phyloP scores from a whole-genome alignment of 441 rosid genomes.

The Breynia disticha region DNA sequence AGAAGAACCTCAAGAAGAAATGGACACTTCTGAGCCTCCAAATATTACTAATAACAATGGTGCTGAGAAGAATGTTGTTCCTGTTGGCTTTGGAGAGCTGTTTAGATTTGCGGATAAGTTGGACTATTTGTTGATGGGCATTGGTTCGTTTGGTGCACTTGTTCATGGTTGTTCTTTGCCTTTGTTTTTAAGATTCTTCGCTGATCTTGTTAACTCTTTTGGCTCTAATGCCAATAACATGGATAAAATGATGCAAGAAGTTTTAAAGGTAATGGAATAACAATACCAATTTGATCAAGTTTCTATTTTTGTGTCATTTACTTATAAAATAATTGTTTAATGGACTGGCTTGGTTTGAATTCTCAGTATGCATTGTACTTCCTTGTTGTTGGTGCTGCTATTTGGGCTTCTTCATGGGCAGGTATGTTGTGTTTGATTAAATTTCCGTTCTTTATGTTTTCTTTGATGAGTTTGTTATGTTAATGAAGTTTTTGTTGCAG shows the following conservation, averaged over 20 bases:
- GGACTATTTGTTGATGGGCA: conserved; percentile 87
- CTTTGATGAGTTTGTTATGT: not conserved
- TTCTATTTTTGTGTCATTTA: too few relatives aligned
- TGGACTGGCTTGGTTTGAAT: conserved; percentile 7
- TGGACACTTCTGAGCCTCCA: conserved; percentile 43
- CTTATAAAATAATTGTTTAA: too few relatives aligned
- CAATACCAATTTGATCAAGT: not conserved
- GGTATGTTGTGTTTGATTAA: conserved; percentile 30
- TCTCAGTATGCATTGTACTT: conserved; percentile 92
- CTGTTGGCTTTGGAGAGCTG: conserved; percentile 68
- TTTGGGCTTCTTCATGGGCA: conserved; percentile 99
- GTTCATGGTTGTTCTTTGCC: conserved; percentile 96
- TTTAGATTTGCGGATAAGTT: conserved; percentile 96
- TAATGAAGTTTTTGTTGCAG: conserved; percentile 26
- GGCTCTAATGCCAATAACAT: conserved; percentile 85
- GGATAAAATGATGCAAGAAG: conserved; percentile 97
- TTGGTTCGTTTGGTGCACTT: conserved; percentile 91
- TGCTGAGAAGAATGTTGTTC: conserved; percentile 40
- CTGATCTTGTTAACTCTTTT: conserved; percentile 98
- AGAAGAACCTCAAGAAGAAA: conserved; percentile 23
- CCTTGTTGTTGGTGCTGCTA: conserved; percentile 96
- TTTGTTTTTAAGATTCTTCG: conserved; percentile 88
- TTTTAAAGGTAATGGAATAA: conserved; percentile 54
- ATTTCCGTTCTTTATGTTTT: conserved; percentile 10
- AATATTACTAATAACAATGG: conserved; percentile 15